Base-by-base conservation (phyloP, 2,329 filamentous ascomycete genomes). In the Dryadomyces quercus-mongolicae region DNA sequence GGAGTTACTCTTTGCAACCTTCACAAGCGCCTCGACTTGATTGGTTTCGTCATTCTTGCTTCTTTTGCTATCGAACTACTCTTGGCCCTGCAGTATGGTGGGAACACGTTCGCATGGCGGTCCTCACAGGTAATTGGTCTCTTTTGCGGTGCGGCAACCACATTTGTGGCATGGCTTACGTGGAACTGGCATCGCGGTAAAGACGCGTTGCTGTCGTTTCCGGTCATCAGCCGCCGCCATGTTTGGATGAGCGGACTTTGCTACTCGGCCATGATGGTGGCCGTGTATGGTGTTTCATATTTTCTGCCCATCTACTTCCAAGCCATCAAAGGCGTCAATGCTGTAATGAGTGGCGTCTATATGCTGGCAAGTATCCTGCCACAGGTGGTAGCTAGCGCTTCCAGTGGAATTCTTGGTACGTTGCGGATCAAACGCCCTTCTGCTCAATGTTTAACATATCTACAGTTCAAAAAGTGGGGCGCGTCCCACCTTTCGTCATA, bases 41-140 rank as follows among this genome's bases (percentile, higher is more conserved):
- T 67, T 2, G 73, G 73, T 44, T 74, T 74, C 51, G 58, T 60
- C 1, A 61, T 75, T 7, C 67, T 79, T 44, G 68, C 73, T n/a
- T 63, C 68, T 38, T 62, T 68, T 54, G 57, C 69, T 55, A 59
- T 75, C 58, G 61, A 67, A 70, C 57, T 76, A 15, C 65, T 76
- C 31, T 63, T 76, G 0, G 74, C 72, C 1, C 62, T 76, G 8
- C 70, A 75, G 55, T 74, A 66, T 51, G 74, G 73, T 18, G 64
- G 71, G 3, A 64, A 59, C 3, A 61, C 64, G 0, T 70, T 70
- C 56, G 52, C 67, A 0, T 76, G 73, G 73, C 59, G 61, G 16
- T 70, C 67, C 0, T 54, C 67, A 0, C 59, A 59, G 0, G 65
- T 75, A 6, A 72, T 75, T 45, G 72, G 72, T 3, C 61, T 74